Percentiles rank a stretch among this genome's conserved stretches.
phyloP scores from a whole-genome alignment of 1,284 basidiomycete genomes.

The Marasmius tenuissimus region DNA sequence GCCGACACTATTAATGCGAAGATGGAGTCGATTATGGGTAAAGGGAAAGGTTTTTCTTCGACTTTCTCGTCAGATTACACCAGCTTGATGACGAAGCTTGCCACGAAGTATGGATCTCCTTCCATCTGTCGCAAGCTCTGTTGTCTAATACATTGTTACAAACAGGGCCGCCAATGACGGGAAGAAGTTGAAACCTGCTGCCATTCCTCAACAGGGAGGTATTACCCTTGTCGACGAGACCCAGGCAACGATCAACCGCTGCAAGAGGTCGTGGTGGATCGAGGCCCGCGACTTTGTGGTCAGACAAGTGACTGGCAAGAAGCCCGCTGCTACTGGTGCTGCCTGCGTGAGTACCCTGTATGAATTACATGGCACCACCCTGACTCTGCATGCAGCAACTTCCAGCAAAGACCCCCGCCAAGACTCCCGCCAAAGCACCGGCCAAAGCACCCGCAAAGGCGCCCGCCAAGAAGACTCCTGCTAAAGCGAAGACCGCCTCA shows the following conservation, averaged over 20 bases:
- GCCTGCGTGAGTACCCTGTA: not conserved
- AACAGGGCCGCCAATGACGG: not conserved
- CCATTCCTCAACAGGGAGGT: not conserved
- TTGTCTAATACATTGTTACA: not conserved
- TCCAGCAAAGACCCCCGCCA: not conserved
- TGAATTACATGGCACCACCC: not conserved
- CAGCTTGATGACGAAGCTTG: not conserved
- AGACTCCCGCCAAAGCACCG: not conserved
- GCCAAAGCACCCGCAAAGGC: not conserved
- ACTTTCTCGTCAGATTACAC: not conserved
- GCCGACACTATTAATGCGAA: conserved; percentile 6
- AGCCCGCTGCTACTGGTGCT: not conserved
- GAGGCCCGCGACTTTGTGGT: not conserved
- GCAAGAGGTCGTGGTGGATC: not conserved
- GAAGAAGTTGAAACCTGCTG: not conserved
- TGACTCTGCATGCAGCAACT: not conserved
- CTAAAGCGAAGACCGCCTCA: not conserved
- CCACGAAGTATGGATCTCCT: not conserved
- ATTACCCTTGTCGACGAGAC: not conserved
- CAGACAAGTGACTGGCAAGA: not conserved
- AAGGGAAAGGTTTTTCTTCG: conserved; percentile 2
- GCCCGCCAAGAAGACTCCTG: not conserved
- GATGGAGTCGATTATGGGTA: conserved; percentile 7
- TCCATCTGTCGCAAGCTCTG: not conserved
- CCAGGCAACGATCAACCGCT: not conserved